phyloP scores from a whole-genome alignment of 805 yeast species.

The Suhomyces faveliae region DNA sequence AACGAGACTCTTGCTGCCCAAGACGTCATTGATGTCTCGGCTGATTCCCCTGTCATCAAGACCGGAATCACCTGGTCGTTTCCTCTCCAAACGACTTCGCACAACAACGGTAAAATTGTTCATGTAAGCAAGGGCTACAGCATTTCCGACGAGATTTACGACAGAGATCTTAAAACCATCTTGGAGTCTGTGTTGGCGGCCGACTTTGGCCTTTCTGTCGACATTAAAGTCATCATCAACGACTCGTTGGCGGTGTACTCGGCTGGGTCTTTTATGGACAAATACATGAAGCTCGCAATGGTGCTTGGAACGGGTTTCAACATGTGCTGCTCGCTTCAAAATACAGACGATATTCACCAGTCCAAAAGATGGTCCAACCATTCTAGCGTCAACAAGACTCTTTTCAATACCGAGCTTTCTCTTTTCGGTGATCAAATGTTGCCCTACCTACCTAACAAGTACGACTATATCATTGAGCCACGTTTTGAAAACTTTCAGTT shows the following conservation, averaged over 20 bases:
- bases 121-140: conserved; percentile 63
- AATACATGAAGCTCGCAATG: conserved; percentile 45
- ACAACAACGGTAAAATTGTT: conserved; percentile 45
- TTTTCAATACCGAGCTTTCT: conserved; percentile 55
- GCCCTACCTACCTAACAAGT: conserved; percentile 31
- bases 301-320: conserved; percentile 73
- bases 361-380: conserved; percentile 11
- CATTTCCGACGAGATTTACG: conserved; percentile 41
- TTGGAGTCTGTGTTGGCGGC: conserved; percentile 33
- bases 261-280: conserved; percentile 46
- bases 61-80: conserved; percentile 59
- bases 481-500: conserved; percentile 22
- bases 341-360: conserved; percentile 15
- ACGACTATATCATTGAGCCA: conserved; percentile 39
- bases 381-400: conserved; percentile 13
- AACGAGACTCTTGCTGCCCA: conserved; percentile 26
- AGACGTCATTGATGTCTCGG: conserved; percentile 9
- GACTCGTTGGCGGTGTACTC: conserved; percentile 67
- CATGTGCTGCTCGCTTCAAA: conserved; percentile 42
- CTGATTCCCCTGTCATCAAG: conserved; percentile 19
- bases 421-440: conserved; percentile 47
- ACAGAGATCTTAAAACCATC: conserved; percentile 41
- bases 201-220: conserved; percentile 25
- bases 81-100: conserved; percentile 44
- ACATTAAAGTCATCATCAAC: conserved; percentile 51